Conservation (phyloP, 1,284 basidiomycete species). For the Rhodotorula sp. region DNA sequence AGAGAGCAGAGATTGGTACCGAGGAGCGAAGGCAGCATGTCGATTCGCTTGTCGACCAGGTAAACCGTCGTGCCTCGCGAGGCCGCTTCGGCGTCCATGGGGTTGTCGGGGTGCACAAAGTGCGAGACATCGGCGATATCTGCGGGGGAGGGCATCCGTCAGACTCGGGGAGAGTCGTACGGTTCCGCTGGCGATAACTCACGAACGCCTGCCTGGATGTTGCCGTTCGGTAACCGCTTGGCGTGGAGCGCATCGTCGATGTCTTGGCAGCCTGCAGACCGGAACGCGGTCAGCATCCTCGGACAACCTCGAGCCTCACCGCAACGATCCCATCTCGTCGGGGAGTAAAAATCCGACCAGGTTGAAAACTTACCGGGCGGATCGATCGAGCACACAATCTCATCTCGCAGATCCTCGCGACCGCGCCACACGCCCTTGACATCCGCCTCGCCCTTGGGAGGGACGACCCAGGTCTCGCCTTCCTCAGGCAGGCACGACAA, state of each 20-base stretch:
- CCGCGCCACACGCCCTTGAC: conserved; percentile 68
- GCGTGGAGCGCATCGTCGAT: conserved; percentile 99
- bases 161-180: background rate
- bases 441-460: conserved; percentile 62
- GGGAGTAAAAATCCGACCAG: background rate
- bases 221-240: conserved; percentile 80
- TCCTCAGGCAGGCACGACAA: conserved; percentile 85
- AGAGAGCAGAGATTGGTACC: conserved; percentile 97
- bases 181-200: conserved; percentile 52
- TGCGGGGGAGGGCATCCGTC: conserved; percentile 47
- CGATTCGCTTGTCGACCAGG: conserved; percentile 96
- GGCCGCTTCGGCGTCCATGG: conserved; percentile 97
- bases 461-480: conserved; percentile 91
- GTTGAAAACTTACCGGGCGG: conserved; percentile 67
- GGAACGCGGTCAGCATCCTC: background rate
- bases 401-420: conserved; percentile 80
- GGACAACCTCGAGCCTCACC: background rate
- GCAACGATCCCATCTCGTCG: background rate
- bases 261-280: conserved; percentile 79
- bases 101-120: conserved; percentile 89
- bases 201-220: conserved; percentile 98
- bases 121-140: conserved; percentile 98
- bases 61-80: conserved; percentile 96
- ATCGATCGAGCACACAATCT: conserved; percentile 95
- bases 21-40: conserved; percentile 93